Evolutionary conservation across 2,329 filamentous ascomycete genomes (phyloP), one percentile per base, ranked within the genome.

Genomic region (Acrocalymma vagum): DNA sequence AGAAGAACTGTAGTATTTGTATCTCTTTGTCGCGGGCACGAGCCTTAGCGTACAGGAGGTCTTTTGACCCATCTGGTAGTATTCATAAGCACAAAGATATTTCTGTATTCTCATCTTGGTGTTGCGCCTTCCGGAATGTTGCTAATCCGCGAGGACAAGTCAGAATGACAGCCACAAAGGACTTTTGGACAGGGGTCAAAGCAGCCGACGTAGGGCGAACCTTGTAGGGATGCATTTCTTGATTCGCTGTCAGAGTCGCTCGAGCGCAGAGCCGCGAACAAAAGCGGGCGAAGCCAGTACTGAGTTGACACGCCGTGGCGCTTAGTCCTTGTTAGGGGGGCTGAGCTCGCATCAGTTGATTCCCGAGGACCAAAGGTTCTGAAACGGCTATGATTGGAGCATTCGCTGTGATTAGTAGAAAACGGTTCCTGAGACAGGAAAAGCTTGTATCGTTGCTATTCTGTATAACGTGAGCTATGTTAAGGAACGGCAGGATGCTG

Each of bases 91-190:
- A n/a, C 38, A 44, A 30, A 42, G 21, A n/a, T 48, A 45, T 43
- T 43, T 42, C 11, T 23, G 39, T 36, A 16, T 36, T 10, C 23
- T 38, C 9, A 22, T 24, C 18, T 38, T 41, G 28, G 34, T 32
- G 38, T 34, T 40, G 38, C 34, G 51, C 48, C 51, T 38, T 43
- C 39, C 45, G 51, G 48, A 27, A 41, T 13, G 37, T 44, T 25
- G 31, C 33, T 39, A 37, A 43, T 42, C 46, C 49, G 45, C 15
- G 38, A 10, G 9, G 18, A 13, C 22, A 23, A 22, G 29, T 38
- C 17, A 31, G 25, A 32, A 25, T 26, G 11, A n/a, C 26, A 42
- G 45, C 44, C 41, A 48, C 29, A 34, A 11, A 10, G n/a, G n/a
- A n/a, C n/a, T 14, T 35, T 18, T 15, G 15, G 14, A 23, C 21